phyloP scores from a whole-genome alignment of 2,329 filamentous ascomycete genomes.

The Trichoderma cornu-damae region DNA sequence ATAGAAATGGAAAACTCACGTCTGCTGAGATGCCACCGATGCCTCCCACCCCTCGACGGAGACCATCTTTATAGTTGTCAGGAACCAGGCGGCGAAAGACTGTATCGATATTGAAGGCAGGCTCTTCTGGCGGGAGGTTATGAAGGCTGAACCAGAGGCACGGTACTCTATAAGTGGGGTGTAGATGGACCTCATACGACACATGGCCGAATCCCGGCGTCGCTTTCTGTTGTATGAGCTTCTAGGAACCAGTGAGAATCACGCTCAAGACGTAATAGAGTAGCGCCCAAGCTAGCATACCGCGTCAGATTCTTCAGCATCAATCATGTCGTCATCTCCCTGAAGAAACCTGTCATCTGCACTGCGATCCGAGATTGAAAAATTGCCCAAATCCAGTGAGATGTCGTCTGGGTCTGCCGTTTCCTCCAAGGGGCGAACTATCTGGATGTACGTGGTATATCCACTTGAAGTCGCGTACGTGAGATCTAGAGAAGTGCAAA shows the following conservation, averaged over 20 bases:
- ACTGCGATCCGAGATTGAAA: slow-evolving; percentile 39
- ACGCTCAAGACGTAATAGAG: neutral
- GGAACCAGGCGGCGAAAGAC: slow-evolving; percentile 69
- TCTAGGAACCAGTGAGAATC: slow-evolving; percentile 33
- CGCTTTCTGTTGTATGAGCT: slow-evolving; percentile 34
- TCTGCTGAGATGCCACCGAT: slow-evolving; percentile 72
- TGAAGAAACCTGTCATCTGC: slow-evolving; percentile 22
- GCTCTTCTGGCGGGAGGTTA: slow-evolving; percentile 50
- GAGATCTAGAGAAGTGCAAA: slow-evolving; percentile 47
- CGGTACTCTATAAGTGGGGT: slow-evolving; percentile 68
- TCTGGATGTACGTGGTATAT: slow-evolving; percentile 51
- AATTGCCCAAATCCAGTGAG: slow-evolving; percentile 40
- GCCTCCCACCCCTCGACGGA: slow-evolving; percentile 53
- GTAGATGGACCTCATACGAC: slow-evolving; percentile 69
- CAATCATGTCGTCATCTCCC: slow-evolving; percentile 44
- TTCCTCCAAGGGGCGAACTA: slow-evolving; percentile 48
- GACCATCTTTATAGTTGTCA: slow-evolving; percentile 54
- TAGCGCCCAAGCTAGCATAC: slow-evolving; percentile 35
- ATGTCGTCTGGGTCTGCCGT: slow-evolving; percentile 43
- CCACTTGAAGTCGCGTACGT: slow-evolving; percentile 39
- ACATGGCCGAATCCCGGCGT: slow-evolving; percentile 44
- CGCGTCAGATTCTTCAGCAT: slow-evolving; percentile 48
- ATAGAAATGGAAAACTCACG: slow-evolving; percentile 49
- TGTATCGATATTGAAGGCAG: slow-evolving; percentile 58
- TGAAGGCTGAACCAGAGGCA: slow-evolving; percentile 71